Percentiles rank a stretch among this genome's conserved stretches.
Conservation (phyloP, 805 yeast genomes). For the Wickerhamomyces mucosus region DNA sequence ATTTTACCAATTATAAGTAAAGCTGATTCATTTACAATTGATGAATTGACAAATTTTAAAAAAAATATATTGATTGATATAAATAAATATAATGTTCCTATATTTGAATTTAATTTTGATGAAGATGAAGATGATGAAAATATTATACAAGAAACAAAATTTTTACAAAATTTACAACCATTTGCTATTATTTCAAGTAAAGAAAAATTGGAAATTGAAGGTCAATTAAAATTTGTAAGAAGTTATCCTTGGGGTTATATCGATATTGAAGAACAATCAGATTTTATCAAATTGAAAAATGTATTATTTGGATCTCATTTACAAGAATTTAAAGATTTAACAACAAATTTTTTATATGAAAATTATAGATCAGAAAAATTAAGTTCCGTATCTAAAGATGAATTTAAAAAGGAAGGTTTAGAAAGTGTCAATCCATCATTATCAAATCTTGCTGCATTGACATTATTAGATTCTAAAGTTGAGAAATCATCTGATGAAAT, state of each 20-base stretch:
- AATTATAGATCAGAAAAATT: conserved; percentile 72
- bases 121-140: conserved; percentile 67
- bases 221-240: conserved; percentile 47
- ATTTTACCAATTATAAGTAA: conserved; percentile 62
- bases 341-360: conserved; percentile 69
- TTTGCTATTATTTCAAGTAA: conserved; percentile 67
- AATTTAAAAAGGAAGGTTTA: conserved; percentile 3
- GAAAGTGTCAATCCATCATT: conserved; percentile 42
- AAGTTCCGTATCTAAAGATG: conserved; percentile 38
- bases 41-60: conserved; percentile 52
- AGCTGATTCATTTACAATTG: conserved; percentile 61
- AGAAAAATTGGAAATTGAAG: conserved; percentile 40
- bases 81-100: conserved; percentile 60
- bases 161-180: conserved; percentile 57
- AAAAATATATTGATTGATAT: conserved; percentile 52
- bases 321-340: conserved; percentile 71
- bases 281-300: conserved; percentile 48
- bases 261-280: conserved; percentile 41
- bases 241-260: conserved; percentile 70
- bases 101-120: conserved; percentile 62
- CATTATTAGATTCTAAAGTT: conserved; percentile 6
- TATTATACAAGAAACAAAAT: conserved; percentile 58
- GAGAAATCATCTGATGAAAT: conserved; percentile 1
- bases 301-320: conserved; percentile 78
- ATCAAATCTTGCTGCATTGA: conserved; percentile 50